Conservation (phyloP, 2,329 filamentous ascomycete species). For the Aureobasidium sp. region DNA sequence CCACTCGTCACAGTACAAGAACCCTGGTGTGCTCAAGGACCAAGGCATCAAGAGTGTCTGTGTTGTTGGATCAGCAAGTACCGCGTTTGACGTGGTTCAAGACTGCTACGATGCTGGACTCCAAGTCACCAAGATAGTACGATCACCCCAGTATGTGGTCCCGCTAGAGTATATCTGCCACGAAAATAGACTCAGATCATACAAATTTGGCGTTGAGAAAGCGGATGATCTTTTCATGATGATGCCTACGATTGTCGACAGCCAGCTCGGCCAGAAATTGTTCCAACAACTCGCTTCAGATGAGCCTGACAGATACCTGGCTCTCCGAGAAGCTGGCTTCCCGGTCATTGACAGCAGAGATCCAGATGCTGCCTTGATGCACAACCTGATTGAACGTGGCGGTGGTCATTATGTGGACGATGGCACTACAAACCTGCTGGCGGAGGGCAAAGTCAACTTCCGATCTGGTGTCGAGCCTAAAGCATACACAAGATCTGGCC, state of each 20-base stretch:
- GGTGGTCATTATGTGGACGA: slow-evolving; percentile 39
- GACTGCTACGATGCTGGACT: slow-evolving; percentile 22
- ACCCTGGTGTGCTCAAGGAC: not conserved
- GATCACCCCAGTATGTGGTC: not conserved
- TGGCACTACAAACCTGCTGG: slow-evolving; percentile 30
- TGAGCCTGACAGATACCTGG: slow-evolving; percentile 32
- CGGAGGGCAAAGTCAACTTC: slow-evolving; percentile 25
- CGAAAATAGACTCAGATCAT: not conserved
- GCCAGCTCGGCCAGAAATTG: not conserved
- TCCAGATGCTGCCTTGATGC: slow-evolving; percentile 16
- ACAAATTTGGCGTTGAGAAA: slow-evolving; percentile 16
- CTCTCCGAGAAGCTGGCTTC: slow-evolving; percentile 31
- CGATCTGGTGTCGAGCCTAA: not conserved
- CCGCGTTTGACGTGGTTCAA: slow-evolving; percentile 35
- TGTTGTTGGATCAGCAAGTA: slow-evolving; percentile 35
- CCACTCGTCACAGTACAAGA: not conserved
- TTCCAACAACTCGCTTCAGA: slow-evolving; percentile 19
- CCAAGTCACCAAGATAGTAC: not conserved
- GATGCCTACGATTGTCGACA: not conserved
- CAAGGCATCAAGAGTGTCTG: not conserved
- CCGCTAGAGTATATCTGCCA: not conserved
- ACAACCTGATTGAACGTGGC: slow-evolving; percentile 31
- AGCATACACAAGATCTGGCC: not conserved
- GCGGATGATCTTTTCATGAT: slow-evolving; percentile 22
- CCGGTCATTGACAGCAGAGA: slow-evolving; percentile 31